A percentile compares a stretch with the other conserved stretches of the same genome.
phyloP scores from a whole-genome alignment of 2,329 filamentous ascomycete species.

The Anthostomella pinea region DNA sequence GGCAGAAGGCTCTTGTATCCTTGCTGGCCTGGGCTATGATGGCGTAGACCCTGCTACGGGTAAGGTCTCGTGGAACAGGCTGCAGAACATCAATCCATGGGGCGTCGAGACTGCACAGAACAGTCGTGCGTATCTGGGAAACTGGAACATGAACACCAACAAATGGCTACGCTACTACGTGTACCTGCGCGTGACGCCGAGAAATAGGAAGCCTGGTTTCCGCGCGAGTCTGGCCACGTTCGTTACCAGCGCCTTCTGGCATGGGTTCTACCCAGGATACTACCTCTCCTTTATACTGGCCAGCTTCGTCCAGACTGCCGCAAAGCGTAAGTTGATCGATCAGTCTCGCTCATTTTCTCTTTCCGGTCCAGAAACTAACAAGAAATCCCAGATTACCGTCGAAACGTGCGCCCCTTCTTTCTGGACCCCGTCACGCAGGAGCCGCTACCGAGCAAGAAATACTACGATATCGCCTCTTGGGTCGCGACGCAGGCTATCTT shows the following conservation, averaged over 20 bases:
- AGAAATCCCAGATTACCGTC: constrained; percentile 68
- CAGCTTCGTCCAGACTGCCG: constrained; percentile 86
- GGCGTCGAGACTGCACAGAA: constrained; percentile 90
- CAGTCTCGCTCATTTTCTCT: constrained; percentile 1
- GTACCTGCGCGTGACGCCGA: constrained; percentile 90
- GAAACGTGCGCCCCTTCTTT: constrained; percentile 89
- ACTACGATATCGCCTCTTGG: constrained; percentile 80
- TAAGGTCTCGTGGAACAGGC: constrained; percentile 80
- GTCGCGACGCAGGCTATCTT: constrained; percentile 78
- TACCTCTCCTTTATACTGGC: constrained; percentile 88
- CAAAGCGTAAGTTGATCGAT: constrained; percentile 81
- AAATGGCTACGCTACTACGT: constrained; percentile 95
- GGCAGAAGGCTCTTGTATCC: constrained; percentile 90
- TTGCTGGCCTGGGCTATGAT: constrained; percentile 91
- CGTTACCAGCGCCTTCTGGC: constrained; percentile 92
- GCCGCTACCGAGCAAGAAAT: constrained; percentile 69
- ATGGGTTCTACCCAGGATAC: constrained; percentile 96
- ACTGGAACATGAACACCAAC: constrained; percentile 99
- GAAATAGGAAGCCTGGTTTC: constrained; percentile 95
- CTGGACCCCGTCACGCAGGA: constrained; percentile 70
- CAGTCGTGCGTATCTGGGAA: constrained; percentile 83
- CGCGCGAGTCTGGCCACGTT: constrained; percentile 92
- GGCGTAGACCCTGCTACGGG: constrained; percentile 83
- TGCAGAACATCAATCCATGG: constrained; percentile 86
- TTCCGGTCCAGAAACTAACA: constrained; percentile 11